Conservation (phyloP, 768 basidiomycete genomes). For the Mycena rosella region DNA sequence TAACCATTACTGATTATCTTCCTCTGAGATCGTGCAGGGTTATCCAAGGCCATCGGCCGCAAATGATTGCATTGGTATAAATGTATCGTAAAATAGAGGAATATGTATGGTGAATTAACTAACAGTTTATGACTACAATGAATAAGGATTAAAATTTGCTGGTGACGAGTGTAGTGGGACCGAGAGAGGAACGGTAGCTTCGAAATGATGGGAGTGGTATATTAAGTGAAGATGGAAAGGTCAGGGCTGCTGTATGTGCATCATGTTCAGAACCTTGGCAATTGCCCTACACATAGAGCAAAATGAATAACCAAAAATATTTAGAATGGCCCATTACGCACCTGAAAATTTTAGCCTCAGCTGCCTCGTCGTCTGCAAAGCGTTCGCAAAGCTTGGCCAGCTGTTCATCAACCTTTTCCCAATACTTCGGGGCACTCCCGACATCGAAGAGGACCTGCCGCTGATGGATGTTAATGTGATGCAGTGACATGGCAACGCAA, state of each 20-base stretch:
- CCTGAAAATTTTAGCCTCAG: slow-evolving; percentile 2
- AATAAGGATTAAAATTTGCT: neutral
- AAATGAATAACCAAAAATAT: neutral
- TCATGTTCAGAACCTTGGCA: slow-evolving; percentile 22
- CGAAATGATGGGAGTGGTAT: neutral
- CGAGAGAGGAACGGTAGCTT: neutral
- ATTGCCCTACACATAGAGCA: neutral
- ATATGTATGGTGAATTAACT: neutral
- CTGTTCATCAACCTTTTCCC: slow-evolving; percentile 25
- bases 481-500: neutral
- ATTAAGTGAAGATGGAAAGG: slow-evolving; percentile 10
- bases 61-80: neutral
- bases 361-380: slow-evolving; percentile 1
- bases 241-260: slow-evolving; percentile 15
- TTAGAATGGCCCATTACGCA: neutral
- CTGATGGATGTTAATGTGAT: neutral
- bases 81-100: neutral
- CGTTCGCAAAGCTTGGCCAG: neutral
- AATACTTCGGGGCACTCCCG: slow-evolving; percentile 3
- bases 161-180: slow-evolving; percentile 1
- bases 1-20: too few species aligned
- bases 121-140: neutral
- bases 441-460: slow-evolving; percentile 22
- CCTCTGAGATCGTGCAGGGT: neutral
- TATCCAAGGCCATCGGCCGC: too few species aligned